Evolutionary conservation across 1,139 yeast genomes (phyloP), one percentile per base, ranked within the genome.

Genomic region (Suhomyces yuchorum): DNA sequence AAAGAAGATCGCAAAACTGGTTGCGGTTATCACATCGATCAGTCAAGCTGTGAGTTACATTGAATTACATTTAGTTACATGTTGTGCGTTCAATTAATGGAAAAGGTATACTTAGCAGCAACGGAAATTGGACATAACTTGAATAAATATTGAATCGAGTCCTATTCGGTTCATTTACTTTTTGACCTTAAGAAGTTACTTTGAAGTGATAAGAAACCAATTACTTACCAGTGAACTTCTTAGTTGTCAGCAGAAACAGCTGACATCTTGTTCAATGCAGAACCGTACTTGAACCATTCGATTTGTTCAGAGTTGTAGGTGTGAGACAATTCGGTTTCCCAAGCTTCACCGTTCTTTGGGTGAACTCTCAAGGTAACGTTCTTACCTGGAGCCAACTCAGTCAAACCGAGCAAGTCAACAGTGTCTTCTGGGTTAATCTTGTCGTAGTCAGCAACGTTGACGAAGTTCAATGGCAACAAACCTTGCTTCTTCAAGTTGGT

Each of bases 271-370:
- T 93, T 93, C 78, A 93, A 85, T 70, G 99, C 99, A 63, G 97
- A 91, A 81, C 99, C 99, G 66, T 87, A 82, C 84, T 88, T 92
- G 89, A 93, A 93, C 99, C 99, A 93, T 71, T 90, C 97, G 69
- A 93, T 86, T 82, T 93, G 99, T 79, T 93, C 97, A 56, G 69
- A 57, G 82, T 93, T 93, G 82, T 88, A 93, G 58, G 99, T 93
- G 82, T 93, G 99, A 55, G 96, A 81, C 73, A 92, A 87, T 77
- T 82, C 85, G 66, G 93, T 78, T 65, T 85, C 87, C 96, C 96
- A 92, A 56, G 90, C 76, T 50, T 67, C 71, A 67, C 97, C 97
- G 55, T 85, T 75, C 78, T 84, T 80, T 68, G 97, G 96, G 77
- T 89, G 93, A 62, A 93, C 93, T 76, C 88, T 89, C 82, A 91